Percentiles rank a stretch among this genome's conserved stretches.
These are phyloP conservation scores for Lathyrus tuberosus DNA, from an alignment of 306 rosid species.

Conservation along the genomic window DNA sequence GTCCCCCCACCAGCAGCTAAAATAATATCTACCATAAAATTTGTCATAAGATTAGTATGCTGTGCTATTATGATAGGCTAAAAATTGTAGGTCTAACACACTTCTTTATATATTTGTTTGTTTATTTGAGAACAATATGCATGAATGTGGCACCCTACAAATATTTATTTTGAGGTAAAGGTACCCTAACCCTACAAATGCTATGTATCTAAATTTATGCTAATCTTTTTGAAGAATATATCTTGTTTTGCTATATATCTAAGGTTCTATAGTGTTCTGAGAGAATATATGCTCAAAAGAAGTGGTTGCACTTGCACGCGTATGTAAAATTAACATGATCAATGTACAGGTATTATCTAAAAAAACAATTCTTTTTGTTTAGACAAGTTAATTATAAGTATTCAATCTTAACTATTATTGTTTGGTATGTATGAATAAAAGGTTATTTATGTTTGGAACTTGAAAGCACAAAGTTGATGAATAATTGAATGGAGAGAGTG, in stretches of 20 bases:
- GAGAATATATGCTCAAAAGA: not conserved
- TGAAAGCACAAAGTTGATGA: no score
- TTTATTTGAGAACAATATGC: not conserved
- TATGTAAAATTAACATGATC: no score
- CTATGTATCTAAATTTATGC: no score
- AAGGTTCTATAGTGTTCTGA: not conserved
- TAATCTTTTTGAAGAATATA: not conserved
- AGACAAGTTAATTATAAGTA: no score
- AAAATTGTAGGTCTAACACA: not conserved
- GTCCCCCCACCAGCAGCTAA: conserved; percentile 1
- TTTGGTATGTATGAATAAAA: no score
- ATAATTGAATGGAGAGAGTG: no score
- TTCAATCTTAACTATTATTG: no score
- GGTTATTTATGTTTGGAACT: no score
- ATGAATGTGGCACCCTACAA: not conserved
- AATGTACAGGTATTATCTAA: no score
- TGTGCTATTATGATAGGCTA: not conserved
- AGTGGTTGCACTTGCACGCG: not conserved
- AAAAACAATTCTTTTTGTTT: no score
- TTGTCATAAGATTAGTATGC: not conserved
- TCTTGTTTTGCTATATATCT: conserved; percentile 2
- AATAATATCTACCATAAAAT: not conserved
- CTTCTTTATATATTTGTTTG: conserved; percentile 1
- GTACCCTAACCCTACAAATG: not conserved
- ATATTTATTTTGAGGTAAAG: no score